These are phyloP conservation scores for Vigna radiata DNA, from an alignment of 306 rosid species.

Conservation along the genomic window DNA sequence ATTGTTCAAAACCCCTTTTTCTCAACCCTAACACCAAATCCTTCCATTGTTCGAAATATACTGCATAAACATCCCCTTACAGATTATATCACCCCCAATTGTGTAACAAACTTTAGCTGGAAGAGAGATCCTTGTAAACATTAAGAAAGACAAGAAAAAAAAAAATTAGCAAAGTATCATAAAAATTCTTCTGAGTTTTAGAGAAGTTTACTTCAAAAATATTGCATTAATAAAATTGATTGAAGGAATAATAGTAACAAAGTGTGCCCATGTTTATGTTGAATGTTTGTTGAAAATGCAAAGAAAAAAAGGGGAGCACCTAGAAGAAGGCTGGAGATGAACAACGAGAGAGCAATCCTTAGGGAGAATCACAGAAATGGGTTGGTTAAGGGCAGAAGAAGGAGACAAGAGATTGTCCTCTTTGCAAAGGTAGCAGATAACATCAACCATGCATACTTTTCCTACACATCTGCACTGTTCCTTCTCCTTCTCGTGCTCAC, in stretches of 20 bases:
- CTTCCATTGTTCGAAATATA: not conserved
- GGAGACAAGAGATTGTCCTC: conserved; percentile 70
- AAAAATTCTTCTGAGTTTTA: no score
- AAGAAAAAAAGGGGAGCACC: conserved; percentile 51
- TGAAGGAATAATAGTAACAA: no score
- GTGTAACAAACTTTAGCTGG: not conserved
- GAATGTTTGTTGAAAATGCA: not conserved
- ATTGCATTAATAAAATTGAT: no score
- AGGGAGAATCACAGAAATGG: conserved; percentile 64
- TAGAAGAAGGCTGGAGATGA: conserved; percentile 79
- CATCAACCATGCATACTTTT: conserved; percentile 86
- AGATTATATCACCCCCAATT: not conserved
- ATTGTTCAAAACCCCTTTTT: not conserved
- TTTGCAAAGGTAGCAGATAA: conserved; percentile 68
- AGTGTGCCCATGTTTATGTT: not conserved
- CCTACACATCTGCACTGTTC: conserved; percentile 67
- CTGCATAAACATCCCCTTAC: no score
- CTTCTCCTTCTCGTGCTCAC: conserved; percentile 32
- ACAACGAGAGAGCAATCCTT: conserved; percentile 54
- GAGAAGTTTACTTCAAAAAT: no score
- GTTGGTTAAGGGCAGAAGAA: conserved; percentile 63
- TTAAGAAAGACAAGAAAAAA: no score
- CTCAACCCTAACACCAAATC: not conserved
- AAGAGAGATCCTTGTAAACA: not conserved
- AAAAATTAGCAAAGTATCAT: not conserved